Evolutionary conservation across 2,329 filamentous ascomycete genomes (phyloP).

Genomic region (Alternaria alternata): DNA sequence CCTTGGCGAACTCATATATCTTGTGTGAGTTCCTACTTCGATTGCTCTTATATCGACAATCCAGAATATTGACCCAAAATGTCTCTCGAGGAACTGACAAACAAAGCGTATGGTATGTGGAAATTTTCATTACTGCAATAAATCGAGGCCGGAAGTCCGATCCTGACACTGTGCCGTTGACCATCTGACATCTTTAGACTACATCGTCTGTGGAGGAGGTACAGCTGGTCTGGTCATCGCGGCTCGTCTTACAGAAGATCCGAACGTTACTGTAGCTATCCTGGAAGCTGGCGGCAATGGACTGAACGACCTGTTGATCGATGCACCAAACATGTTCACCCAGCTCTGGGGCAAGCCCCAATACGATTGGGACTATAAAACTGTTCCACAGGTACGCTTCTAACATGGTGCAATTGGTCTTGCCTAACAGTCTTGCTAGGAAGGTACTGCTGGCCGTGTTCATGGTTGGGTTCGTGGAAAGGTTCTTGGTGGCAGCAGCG

Average conservation of each 20-base stretch:
- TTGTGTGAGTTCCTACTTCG: too few species aligned
- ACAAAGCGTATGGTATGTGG: conserved; percentile 27
- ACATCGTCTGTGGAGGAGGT: conserved; percentile 38
- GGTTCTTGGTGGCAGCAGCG: conserved; percentile 50
- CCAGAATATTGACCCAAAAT: conserved; percentile 13
- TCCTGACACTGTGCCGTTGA: not conserved
- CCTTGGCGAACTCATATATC: not conserved
- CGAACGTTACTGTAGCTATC: conserved; percentile 34
- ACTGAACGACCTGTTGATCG: conserved; percentile 38
- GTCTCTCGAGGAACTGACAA: conserved; percentile 34
- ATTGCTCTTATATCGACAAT: not conserved
- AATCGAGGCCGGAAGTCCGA: not conserved
- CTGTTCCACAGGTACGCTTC: conserved; percentile 37
- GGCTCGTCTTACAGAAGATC: conserved; percentile 38
- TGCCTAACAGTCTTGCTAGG: conserved; percentile 23
- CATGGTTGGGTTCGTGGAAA: conserved; percentile 43
- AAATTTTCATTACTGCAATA: not conserved
- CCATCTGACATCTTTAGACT: conserved; percentile 17
- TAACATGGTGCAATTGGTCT: not conserved
- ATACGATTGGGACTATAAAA: conserved; percentile 44
- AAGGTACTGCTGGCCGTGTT: conserved; percentile 28
- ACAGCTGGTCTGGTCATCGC: conserved; percentile 43
- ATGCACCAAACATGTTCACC: conserved; percentile 36
- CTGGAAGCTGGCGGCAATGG: conserved; percentile 43
- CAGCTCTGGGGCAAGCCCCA: conserved; percentile 39